Percentiles rank a stretch among this genome's conserved stretches.
phyloP scores from a whole-genome alignment of 176 grass and related monocot species.

The Poa annua region DNA sequence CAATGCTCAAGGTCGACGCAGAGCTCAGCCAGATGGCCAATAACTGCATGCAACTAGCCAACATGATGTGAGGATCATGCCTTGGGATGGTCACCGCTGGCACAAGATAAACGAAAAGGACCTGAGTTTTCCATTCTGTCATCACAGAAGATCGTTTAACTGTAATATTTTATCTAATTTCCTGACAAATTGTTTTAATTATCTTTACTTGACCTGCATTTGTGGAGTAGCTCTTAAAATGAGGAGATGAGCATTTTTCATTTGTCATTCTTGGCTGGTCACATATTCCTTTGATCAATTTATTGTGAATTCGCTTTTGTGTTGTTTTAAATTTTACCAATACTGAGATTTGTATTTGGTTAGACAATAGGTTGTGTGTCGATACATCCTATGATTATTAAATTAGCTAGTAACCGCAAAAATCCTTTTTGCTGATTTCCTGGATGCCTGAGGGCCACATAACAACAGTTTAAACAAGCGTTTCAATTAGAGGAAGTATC shows the following conservation, averaged over 20 bases:
- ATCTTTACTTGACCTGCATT: background rate
- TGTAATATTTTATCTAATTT: background rate
- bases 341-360: background rate
- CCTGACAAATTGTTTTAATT: background rate
- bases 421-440: background rate
- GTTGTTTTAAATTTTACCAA: background rate
- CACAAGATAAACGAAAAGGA: slow-evolving; percentile 23
- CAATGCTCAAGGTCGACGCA: slow-evolving; percentile 42
- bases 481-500: no score
- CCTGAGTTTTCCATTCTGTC: background rate
- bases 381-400: background rate
- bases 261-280: background rate
- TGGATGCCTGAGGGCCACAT: background rate
- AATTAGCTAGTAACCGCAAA: background rate
- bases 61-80: slow-evolving; percentile 35
- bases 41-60: slow-evolving; percentile 58
- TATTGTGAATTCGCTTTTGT: background rate
- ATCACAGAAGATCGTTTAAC: slow-evolving; percentile 6
- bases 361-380: background rate
- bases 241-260: slow-evolving; percentile 30
- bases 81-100: background rate
- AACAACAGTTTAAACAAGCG: no score
- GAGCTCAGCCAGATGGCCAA: slow-evolving; percentile 51
- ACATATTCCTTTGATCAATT: background rate
- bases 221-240: slow-evolving; percentile 28